phyloP scores from a whole-genome alignment of 768 basidiomycete genomes.

The Boletus speciosus region DNA sequence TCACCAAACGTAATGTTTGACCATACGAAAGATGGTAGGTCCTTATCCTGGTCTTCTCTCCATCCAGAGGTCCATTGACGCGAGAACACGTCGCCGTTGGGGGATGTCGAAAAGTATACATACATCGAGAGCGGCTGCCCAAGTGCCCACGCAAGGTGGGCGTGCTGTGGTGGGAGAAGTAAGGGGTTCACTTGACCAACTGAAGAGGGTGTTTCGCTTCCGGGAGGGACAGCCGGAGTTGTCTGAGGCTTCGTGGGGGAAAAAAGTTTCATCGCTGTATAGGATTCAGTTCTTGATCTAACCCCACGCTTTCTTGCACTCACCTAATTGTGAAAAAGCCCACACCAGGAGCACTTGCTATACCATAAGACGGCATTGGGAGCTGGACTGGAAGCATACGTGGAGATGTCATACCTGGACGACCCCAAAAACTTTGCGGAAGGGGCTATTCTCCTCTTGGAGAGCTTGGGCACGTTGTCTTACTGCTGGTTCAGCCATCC shows the following conservation, averaged over 20 bases:
- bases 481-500: conserved; percentile 25
- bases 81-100: conserved; percentile 56
- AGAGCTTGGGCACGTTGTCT: conserved; percentile 18
- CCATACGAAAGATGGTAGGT: conserved; percentile 72
- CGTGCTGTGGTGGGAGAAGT: conserved; percentile 53
- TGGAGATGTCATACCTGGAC: conserved; percentile 38
- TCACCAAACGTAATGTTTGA: conserved; percentile 74
- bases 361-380: conserved; percentile 5
- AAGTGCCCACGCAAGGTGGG: conserved; percentile 55
- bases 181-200: conserved; percentile 41
- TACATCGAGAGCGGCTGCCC: conserved; percentile 65
- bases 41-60: conserved; percentile 45
- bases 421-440: conserved; percentile 36
- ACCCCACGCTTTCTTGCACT: conserved; percentile 14
- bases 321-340: conserved; percentile 64
- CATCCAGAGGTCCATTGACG: conserved; percentile 49
- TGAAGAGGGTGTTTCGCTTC: conserved; percentile 9
- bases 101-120: conserved; percentile 68
- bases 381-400: background rate
- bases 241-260: conserved; percentile 34
- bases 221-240: conserved; percentile 28
- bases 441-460: conserved; percentile 34
- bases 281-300: background rate
- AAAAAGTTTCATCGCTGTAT: conserved; percentile 45
- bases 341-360: conserved; percentile 71